A percentile compares a stretch with the other conserved stretches of the same genome.
Evolutionary conservation across 768 basidiomycete species (phyloP).

Genomic region (Ramaria sp.): DNA sequence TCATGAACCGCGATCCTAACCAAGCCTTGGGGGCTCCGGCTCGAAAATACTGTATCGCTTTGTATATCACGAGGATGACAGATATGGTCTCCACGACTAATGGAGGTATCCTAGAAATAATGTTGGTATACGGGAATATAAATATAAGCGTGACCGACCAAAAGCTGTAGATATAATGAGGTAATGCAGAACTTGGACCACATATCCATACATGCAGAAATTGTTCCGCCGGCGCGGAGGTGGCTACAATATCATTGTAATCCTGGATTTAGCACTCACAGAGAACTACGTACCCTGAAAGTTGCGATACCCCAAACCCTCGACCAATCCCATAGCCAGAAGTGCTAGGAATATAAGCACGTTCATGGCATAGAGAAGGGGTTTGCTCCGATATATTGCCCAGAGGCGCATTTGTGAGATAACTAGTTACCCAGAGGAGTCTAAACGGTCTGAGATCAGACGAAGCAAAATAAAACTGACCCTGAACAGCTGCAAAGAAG

Average conservation of each 20-base stretch:
- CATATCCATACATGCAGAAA: not conserved
- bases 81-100: constrained; percentile 2
- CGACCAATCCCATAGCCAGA: not conserved
- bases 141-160: not conserved
- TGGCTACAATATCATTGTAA: too few relatives aligned
- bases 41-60: not conserved
- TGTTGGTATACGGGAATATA: not conserved
- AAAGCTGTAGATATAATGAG: not conserved
- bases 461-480: not conserved
- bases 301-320: not conserved
- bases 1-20: constrained; percentile 2
- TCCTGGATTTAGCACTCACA: not conserved
- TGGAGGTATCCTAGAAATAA: constrained; percentile 1
- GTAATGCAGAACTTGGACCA: not conserved
- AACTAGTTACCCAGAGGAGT: not conserved
- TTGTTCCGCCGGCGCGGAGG: not conserved
- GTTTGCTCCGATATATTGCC: constrained; percentile 5
- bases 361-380: not conserved
- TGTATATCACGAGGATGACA: not conserved
- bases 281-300: not conserved
- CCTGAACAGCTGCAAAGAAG: constrained; percentile 6
- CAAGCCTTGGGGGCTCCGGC: not conserved
- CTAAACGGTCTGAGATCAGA: not conserved
- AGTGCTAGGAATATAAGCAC: not conserved
- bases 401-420: constrained; percentile 9